Evolutionary conservation across 129 eudicot species (phyloP).

Genomic region (Deinandra increscens): DNA sequence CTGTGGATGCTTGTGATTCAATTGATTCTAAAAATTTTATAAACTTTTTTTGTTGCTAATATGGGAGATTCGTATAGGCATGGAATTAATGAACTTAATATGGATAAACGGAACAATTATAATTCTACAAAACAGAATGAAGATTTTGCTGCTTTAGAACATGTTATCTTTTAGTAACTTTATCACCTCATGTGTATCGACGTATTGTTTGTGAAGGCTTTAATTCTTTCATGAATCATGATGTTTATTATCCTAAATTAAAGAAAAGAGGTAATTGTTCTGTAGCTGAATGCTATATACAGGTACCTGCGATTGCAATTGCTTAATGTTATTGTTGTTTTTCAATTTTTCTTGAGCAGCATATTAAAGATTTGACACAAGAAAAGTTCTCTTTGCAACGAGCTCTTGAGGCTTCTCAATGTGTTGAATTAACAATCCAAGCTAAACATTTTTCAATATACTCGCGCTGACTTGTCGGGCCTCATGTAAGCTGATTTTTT

Average conservation of each 20-base stretch:
- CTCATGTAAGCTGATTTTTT: constrained; percentile 70
- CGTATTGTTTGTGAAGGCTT: not conserved
- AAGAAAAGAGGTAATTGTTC: too few species aligned
- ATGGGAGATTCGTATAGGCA: constrained; percentile 31
- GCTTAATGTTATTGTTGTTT: not conserved
- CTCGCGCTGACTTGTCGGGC: constrained; percentile 64
- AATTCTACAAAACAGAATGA: constrained; percentile 72
- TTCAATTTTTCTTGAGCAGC: constrained; percentile 45
- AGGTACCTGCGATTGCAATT: too few species aligned
- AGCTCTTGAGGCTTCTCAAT: constrained; percentile 92
- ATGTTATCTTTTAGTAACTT: constrained; percentile 39
- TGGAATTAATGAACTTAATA: too few species aligned
- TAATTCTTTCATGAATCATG: not conserved
- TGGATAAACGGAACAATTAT: constrained; percentile 39
- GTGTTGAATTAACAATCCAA: too few species aligned
- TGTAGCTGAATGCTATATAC: too few species aligned
- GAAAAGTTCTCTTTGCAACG: constrained; percentile 98
- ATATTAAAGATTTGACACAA: constrained; percentile 96
- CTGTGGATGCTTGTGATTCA: constrained; percentile 38
- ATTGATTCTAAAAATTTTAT: constrained; percentile 37
- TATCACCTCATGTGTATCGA: not conserved
- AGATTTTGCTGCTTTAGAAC: constrained; percentile 93
- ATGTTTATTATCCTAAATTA: too few species aligned
- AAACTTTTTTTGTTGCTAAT: constrained; percentile 36
- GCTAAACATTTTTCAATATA: too few species aligned